Percentiles rank a stretch among this genome's conserved stretches.
Conservation (phyloP, 805 yeast genomes). For the Isabelozyma pseudorhagii region DNA sequence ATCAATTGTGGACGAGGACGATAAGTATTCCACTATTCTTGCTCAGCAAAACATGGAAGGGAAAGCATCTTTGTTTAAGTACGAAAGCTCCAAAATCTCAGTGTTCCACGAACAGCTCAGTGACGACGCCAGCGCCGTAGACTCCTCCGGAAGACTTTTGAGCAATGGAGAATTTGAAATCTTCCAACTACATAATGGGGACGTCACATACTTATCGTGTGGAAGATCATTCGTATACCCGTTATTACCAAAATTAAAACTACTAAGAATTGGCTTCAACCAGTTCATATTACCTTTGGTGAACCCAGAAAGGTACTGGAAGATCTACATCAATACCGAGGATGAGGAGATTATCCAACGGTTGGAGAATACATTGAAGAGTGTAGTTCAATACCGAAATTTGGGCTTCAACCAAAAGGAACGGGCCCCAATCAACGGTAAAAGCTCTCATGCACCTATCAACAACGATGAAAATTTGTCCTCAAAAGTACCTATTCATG, state of each 20-base stretch:
- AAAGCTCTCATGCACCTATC: background rate
- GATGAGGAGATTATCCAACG: constrained; percentile 20
- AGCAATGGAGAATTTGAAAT: constrained; percentile 61
- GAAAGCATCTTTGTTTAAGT: constrained; percentile 33
- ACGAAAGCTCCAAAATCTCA: constrained; percentile 27
- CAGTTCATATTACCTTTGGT: constrained; percentile 62
- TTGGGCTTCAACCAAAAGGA: constrained; percentile 14
- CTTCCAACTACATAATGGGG: constrained; percentile 55
- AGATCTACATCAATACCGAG: constrained; percentile 36
- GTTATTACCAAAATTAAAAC: constrained; percentile 58
- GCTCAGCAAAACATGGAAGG: constrained; percentile 27
- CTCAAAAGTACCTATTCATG: background rate
- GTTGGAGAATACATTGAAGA: constrained; percentile 36
- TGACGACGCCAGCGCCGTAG: constrained; percentile 6
- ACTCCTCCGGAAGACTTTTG: constrained; percentile 43
- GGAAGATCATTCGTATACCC: constrained; percentile 72
- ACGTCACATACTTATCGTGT: constrained; percentile 61
- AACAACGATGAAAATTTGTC: background rate
- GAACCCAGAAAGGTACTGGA: constrained; percentile 79
- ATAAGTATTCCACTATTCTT: constrained; percentile 7
- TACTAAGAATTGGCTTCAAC: constrained; percentile 46
- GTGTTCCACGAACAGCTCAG: constrained; percentile 33
- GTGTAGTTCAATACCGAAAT: constrained; percentile 42
- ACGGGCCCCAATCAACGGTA: background rate
- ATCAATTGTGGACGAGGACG: background rate